phyloP scores from a whole-genome alignment of 169 alveolate species.

The Cryptosporidium muris region DNA sequence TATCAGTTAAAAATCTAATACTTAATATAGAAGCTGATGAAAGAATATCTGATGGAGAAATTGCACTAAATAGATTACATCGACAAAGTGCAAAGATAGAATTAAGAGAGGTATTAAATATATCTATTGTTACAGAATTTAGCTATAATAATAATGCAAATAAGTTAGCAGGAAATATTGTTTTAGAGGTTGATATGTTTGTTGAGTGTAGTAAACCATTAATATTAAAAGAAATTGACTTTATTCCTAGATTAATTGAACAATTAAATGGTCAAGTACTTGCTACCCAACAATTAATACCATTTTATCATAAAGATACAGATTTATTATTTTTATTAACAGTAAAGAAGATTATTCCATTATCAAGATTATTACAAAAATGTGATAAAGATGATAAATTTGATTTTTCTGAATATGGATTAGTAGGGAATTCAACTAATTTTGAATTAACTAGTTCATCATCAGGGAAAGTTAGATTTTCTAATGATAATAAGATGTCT shows the following conservation, averaged over 20 bases:
- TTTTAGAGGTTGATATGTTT: conserved; percentile 74
- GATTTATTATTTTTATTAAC: conserved; percentile 68
- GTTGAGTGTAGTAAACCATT: conserved; percentile 73
- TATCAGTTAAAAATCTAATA: conserved; percentile 69
- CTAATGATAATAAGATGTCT: conserved; percentile 73
- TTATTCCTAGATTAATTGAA: conserved; percentile 69
- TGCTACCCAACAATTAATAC: conserved; percentile 74
- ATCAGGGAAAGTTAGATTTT: conserved; percentile 58
- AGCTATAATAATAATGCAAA: conserved; percentile 70
- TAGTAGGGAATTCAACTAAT: conserved; percentile 72
- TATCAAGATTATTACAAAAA: conserved; percentile 11
- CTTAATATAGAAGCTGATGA: conserved; percentile 73
- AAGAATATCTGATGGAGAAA: conserved; percentile 74
- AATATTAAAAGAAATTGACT: conserved; percentile 67
- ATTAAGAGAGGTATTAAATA: conserved; percentile 70
- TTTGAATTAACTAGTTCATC: conserved; percentile 71
- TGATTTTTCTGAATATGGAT: conserved; percentile 64
- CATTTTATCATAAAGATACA: conserved; percentile 72
- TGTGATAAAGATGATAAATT: neutral
- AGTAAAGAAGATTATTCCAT: conserved; percentile 71
- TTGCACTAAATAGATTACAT: conserved; percentile 76
- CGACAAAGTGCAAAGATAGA: conserved; percentile 75
- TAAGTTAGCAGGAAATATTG: conserved; percentile 73
- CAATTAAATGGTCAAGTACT: conserved; percentile 71
- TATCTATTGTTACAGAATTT: conserved; percentile 70